phyloP scores from a whole-genome alignment of 169 alveolate genomes.

The Plasmodium cynomolgi region DNA sequence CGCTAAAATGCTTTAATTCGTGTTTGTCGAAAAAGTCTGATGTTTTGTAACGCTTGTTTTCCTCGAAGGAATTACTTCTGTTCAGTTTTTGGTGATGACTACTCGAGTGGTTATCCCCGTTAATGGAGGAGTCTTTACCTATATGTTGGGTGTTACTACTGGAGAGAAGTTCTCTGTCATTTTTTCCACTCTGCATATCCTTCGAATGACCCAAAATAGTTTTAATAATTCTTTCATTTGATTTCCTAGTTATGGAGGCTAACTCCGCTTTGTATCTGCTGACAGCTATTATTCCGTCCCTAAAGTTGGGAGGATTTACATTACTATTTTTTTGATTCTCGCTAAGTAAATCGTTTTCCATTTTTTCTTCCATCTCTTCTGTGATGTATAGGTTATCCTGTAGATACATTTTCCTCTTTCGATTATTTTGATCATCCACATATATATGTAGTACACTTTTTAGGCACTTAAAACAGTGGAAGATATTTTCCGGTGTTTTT shows the following conservation, averaged over 20 bases:
- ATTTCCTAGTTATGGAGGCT: slow-evolving; percentile 36
- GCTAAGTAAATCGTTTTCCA: slow-evolving; percentile 45
- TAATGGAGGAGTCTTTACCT: background rate
- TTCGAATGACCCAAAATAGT: slow-evolving; percentile 42
- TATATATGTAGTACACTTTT: slow-evolving; percentile 74
- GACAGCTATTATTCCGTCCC: slow-evolving; percentile 66
- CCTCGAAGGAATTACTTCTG: slow-evolving; percentile 12
- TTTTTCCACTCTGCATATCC: background rate
- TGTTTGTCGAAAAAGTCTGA: background rate
- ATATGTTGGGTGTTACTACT: background rate
- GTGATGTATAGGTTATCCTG: slow-evolving; percentile 35
- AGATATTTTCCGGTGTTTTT: slow-evolving; percentile 61
- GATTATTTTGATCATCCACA: slow-evolving; percentile 34
- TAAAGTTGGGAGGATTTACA: background rate
- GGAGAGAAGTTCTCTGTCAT: background rate
- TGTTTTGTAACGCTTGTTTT: background rate
- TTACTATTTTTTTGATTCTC: slow-evolving; percentile 4
- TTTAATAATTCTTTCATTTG: slow-evolving; percentile 69
- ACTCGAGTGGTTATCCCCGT: background rate
- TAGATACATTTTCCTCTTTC: background rate
- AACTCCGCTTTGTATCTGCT: slow-evolving; percentile 49
- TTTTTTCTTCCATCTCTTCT: slow-evolving; percentile 54
- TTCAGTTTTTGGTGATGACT: background rate
- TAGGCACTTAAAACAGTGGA: slow-evolving; percentile 72
- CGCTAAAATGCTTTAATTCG: background rate